These are phyloP conservation scores for Starmerella asiatica DNA, from an alignment of 805 yeast genomes.

Conservation along the genomic window DNA sequence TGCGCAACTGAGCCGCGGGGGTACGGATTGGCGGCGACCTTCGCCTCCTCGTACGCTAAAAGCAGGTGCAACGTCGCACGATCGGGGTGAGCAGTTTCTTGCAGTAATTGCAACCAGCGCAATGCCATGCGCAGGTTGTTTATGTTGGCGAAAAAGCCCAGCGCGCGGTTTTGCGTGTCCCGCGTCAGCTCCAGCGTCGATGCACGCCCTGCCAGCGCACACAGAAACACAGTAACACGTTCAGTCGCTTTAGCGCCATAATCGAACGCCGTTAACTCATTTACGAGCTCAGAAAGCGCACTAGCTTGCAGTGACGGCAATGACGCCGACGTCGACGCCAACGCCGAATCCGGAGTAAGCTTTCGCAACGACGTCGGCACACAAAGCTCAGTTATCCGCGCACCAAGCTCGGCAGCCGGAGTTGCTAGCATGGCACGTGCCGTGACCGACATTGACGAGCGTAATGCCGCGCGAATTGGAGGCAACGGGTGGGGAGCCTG, in stretches of 20 bases:
- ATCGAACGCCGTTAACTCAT: background rate
- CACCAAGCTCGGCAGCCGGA: no score
- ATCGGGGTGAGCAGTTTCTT: constrained; percentile 1
- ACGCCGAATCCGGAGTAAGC: no score
- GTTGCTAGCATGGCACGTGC: no score
- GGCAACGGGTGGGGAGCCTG: background rate
- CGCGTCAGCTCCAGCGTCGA: background rate
- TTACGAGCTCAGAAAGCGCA: no score
- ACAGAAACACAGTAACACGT: background rate
- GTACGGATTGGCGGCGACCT: constrained; percentile 10
- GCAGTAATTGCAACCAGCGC: constrained; percentile 7
- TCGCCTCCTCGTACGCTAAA: constrained; percentile 11
- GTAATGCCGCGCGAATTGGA: background rate
- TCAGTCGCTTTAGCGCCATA: background rate
- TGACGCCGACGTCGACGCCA: no score
- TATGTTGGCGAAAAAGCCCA: constrained; percentile 11
- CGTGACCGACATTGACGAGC: no score
- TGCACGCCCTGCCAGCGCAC: background rate
- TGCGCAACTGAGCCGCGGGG: constrained; percentile 8
- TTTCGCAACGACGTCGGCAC: no score
- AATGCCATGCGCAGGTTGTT: constrained; percentile 13
- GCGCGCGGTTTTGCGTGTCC: constrained; percentile 6
- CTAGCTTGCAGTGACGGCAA: background rate
- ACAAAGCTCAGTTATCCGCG: no score
- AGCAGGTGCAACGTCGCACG: constrained; percentile 11